A percentile compares a stretch with the other conserved stretches of the same genome.
phyloP scores from a whole-genome alignment of 2,329 filamentous ascomycete genomes.

The Calonectria henricotiae region DNA sequence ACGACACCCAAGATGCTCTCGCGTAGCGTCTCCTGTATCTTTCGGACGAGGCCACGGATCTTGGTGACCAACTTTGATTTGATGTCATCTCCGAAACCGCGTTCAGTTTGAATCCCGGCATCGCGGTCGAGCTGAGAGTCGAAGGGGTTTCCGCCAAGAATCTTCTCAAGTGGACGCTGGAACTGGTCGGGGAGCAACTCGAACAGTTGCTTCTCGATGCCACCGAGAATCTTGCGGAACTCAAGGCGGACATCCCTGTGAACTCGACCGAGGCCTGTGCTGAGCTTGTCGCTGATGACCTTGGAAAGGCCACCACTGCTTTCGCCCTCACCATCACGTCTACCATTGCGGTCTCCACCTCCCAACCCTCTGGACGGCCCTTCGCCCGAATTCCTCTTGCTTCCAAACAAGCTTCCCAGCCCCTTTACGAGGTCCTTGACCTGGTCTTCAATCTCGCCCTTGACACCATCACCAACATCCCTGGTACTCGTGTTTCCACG shows the following conservation, averaged over 20 bases:
- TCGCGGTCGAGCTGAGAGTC: constrained; percentile 62
- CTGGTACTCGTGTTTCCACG: constrained; percentile 62
- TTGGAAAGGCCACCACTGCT: constrained; percentile 61
- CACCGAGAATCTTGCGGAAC: constrained; percentile 63
- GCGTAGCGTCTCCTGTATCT: constrained; percentile 64
- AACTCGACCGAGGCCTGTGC: constrained; percentile 62
- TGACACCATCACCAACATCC: constrained; percentile 63
- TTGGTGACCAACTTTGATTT: constrained; percentile 63
- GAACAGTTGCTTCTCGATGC: constrained; percentile 65
- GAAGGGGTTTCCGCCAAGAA: constrained; percentile 65
- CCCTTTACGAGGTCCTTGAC: constrained; percentile 65
- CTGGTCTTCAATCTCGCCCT: constrained; percentile 63
- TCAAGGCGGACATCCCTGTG: constrained; percentile 65
- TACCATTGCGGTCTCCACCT: constrained; percentile 51
- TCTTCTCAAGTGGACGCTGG: constrained; percentile 64
- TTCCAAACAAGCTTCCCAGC: constrained; percentile 61
- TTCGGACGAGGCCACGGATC: constrained; percentile 63
- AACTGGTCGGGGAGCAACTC: constrained; percentile 63
- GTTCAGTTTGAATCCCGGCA: constrained; percentile 52
- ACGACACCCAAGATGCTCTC: constrained; percentile 64
- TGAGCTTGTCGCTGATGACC: constrained; percentile 65
- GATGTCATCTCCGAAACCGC: constrained; percentile 63
- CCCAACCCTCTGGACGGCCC: constrained; percentile 55
- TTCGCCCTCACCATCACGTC: constrained; percentile 46
- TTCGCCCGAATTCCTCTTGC: constrained; percentile 57